Evolutionary conservation across 176 grass and related monocot species (phyloP).

Genomic region (Oryza australiensis): DNA sequence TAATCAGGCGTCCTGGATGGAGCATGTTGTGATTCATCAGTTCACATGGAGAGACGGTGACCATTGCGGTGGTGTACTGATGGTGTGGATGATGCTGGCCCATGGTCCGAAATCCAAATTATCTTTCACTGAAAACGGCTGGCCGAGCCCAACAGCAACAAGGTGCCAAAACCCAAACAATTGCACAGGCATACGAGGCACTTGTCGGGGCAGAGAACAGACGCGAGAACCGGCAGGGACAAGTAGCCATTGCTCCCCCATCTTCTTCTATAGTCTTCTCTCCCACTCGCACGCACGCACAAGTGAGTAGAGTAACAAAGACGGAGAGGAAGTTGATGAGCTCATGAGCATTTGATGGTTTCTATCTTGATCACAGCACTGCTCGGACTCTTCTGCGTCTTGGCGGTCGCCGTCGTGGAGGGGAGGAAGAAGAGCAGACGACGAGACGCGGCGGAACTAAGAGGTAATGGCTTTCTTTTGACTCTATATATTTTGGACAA

Average conservation of each 20-base stretch:
- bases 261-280: not conserved
- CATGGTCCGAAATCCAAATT: not conserved
- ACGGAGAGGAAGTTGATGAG: not conserved
- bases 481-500: not conserved
- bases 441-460: conserved; percentile 19
- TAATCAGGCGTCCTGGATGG: not conserved
- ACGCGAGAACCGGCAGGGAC: conserved; percentile 1
- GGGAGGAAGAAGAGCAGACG: conserved; percentile 8
- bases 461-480: not conserved
- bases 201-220: conserved; percentile 5
- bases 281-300: not conserved
- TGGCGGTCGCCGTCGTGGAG: conserved; percentile 24
- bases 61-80: not conserved
- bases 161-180: not conserved
- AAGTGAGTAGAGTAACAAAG: not conserved
- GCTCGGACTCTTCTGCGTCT: conserved; percentile 9
- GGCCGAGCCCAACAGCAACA: not conserved
- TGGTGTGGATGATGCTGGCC: not conserved
- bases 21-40: not conserved
- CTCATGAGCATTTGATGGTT: conserved; percentile 36
- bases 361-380: conserved; percentile 36
- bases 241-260: not conserved
- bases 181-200: conserved; percentile 26
- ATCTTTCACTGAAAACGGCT: not conserved
- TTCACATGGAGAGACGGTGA: not conserved